Base-by-base conservation (phyloP, 208 protist genomes). In the Trypanosoma congolense region DNA sequence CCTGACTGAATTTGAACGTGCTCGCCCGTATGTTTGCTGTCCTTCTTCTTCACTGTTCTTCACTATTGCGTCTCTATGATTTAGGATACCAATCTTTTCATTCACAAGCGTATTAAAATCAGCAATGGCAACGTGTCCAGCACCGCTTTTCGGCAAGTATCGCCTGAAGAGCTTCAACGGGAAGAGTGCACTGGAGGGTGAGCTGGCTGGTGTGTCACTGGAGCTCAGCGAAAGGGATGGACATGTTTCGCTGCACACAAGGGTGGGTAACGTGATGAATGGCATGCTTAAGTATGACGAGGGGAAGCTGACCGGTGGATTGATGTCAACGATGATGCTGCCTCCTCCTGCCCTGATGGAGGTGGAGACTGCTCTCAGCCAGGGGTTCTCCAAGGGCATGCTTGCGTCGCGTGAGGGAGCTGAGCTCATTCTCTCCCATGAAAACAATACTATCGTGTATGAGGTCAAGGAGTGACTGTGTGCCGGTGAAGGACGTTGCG, bases 261-360 rank as follows among this genome's bases (percentile, higher is more conserved):
- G 56, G 56, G 70, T 77, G 6, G 65, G 61, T 22, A 79, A 84
- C 64, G 4, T 21, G 10, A 61, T 83, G 48, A 62, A 47, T 22
- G 70, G 76, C 28, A 12, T 16, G n/a, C 26, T 70, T 2, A 30
- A 28, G 2, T 48, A 64, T 21, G 30, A 68, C 43, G 49, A 77
- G 10, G 73, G 65, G 6, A 62, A 66, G 35, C 52, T 80, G 10
- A 78, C 67, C 35, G 72, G 69, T 3, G 60, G 58, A 35, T 55
- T 78, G 22, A 60, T 67, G 40, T 78, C 71, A 22, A 75, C 76
- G 1, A 22, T 16, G 1, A 75, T 70, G 70, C 69, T 78, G 62
- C 62, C 62, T 21, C 18, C 54, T 14, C 60, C 56, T 14, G 58
- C 40, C 33, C 26, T 61, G 56, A 70, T 73, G 65, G 62, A 70